Conservation (phyloP, 805 yeast species). For the Ogataea minuta region DNA sequence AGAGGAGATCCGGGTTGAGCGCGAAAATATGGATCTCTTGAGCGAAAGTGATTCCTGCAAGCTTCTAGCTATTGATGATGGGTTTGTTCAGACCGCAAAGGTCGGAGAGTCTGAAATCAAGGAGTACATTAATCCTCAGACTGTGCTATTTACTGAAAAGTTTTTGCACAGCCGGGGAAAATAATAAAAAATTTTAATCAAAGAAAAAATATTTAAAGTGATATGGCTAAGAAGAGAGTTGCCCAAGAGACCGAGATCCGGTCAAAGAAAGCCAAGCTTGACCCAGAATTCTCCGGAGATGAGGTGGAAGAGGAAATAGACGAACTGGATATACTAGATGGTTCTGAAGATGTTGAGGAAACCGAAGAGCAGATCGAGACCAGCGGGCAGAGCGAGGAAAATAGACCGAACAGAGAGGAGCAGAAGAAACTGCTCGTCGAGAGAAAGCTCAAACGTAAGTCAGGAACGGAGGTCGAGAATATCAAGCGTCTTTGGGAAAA, state of each 20-base stretch:
- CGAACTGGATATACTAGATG: slow-evolving; percentile 36
- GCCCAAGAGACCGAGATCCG: slow-evolving; percentile 5
- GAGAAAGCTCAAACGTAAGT: slow-evolving; percentile 80
- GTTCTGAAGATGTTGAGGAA: slow-evolving; percentile 32
- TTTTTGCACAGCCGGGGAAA: slow-evolving; percentile 15
- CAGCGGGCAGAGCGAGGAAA: slow-evolving; percentile 34
- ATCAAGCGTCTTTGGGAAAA: slow-evolving; percentile 91
- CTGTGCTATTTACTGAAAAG: slow-evolving; percentile 19
- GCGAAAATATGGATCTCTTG: slow-evolving; percentile 8
- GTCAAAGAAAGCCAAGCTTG: slow-evolving; percentile 20
- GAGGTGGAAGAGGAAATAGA: slow-evolving; percentile 34
- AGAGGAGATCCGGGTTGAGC: slow-evolving; percentile 9
- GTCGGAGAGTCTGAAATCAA: slow-evolving; percentile 13
- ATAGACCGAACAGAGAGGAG: slow-evolving; percentile 72
- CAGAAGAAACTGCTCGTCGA: slow-evolving; percentile 76
- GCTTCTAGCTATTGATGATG: slow-evolving; percentile 18
- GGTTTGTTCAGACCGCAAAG: slow-evolving; percentile 24
- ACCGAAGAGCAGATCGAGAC: slow-evolving; percentile 29
- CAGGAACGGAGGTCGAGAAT: slow-evolving; percentile 82
- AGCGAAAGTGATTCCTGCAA: slow-evolving; percentile 6
- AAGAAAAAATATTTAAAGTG: slow-evolving; percentile 7
- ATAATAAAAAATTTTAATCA: slow-evolving; percentile 11
- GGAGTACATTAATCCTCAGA: slow-evolving; percentile 30
- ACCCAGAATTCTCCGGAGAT: slow-evolving; percentile 24
- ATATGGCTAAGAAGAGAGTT: slow-evolving; percentile 11